Evolutionary conservation across 2,329 filamentous ascomycete genomes (phyloP).

Genomic region (Westerdykella sp.): DNA sequence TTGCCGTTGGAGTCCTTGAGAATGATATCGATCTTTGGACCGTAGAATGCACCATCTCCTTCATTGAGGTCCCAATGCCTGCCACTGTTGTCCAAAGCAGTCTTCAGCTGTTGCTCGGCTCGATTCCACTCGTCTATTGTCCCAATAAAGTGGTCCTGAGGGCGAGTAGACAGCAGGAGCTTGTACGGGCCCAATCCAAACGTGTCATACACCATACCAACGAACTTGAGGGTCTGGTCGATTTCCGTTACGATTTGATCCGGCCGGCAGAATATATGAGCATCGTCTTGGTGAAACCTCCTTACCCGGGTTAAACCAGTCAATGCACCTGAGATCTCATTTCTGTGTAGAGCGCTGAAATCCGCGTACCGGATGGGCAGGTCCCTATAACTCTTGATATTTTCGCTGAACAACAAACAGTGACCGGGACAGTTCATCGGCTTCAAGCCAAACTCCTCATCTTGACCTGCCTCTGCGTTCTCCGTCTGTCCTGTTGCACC

Average conservation of each 20-base stretch:
- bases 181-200: slow-evolving; percentile 68
- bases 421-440: slow-evolving; percentile 93
- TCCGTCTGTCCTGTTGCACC: slow-evolving; percentile 42
- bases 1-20: slow-evolving; percentile 69
- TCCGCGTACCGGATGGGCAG: slow-evolving; percentile 80
- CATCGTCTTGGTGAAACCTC: slow-evolving; percentile 85
- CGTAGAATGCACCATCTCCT: slow-evolving; percentile 85
- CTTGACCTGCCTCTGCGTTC: slow-evolving; percentile 47
- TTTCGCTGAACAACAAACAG: slow-evolving; percentile 73
- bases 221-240: slow-evolving; percentile 64
- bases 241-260: slow-evolving; percentile 71
- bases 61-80: slow-evolving; percentile 68
- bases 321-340: slow-evolving; percentile 75
- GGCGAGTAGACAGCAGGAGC: slow-evolving; percentile 71
- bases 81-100: slow-evolving; percentile 57
- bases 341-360: slow-evolving; percentile 80
- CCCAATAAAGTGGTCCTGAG: slow-evolving; percentile 71
- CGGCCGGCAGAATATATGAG: slow-evolving; percentile 81
- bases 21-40: slow-evolving; percentile 86
- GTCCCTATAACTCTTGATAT: slow-evolving; percentile 69
- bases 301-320: slow-evolving; percentile 78
- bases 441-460: slow-evolving; percentile 75
- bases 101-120: slow-evolving; percentile 60
- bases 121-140: slow-evolving; percentile 61
- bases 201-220: slow-evolving; percentile 63